Base-by-base conservation (phyloP, 2,329 filamentous ascomycete genomes). In the Colletotrichum sidae region DNA sequence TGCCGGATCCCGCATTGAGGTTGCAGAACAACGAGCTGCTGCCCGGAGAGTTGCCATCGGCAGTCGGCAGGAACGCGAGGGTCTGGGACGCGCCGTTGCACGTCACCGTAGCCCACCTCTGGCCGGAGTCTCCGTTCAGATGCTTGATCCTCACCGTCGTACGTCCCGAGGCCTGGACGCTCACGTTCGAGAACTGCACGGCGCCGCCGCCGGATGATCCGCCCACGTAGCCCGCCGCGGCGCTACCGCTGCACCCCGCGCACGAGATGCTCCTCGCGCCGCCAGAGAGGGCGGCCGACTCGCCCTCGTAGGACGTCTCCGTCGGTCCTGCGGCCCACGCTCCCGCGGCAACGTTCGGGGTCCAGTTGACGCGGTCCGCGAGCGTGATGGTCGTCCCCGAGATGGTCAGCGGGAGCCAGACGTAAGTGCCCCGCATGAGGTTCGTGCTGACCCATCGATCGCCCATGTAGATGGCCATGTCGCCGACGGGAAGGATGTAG, bases 361-460 rank as follows among this genome's bases (percentile, higher is more conserved):
- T 73, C 87, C 87, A 90, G 67, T 84, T 86, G 8, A 86, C 84
- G 38, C 79, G 74, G 73, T 88, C 84, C 56, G 79, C 75, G 71
- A 87, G 80, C 12, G 70, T 80, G 4, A 87, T 83, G 0, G 77
- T 82, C 0, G 80, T 86, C 1, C 85, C 86, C 2, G 78, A 79
- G 66, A 90, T 80, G 6, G 72, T 77, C 1, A 91, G 76, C 0
- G 89, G 89, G 0, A 91, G 80, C 89, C 88, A 91, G 47, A 91
- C 77, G 69, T 91, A 91, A 0, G 87, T 90, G 59, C 83, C 86
- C 0, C 83, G 77, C 76, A 83, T 84, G 1, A 92, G 80, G 67
- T 91, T 88, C 25, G 74, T 73, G 8, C 80, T 83, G 0, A 86
- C 75, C 89, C 90, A 92, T 38, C 90, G 85, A 75, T 92, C 89